These are phyloP conservation scores for Nevesoporus exiguus DNA, from an alignment of 768 basidiomycete species.

Conservation along the genomic window DNA sequence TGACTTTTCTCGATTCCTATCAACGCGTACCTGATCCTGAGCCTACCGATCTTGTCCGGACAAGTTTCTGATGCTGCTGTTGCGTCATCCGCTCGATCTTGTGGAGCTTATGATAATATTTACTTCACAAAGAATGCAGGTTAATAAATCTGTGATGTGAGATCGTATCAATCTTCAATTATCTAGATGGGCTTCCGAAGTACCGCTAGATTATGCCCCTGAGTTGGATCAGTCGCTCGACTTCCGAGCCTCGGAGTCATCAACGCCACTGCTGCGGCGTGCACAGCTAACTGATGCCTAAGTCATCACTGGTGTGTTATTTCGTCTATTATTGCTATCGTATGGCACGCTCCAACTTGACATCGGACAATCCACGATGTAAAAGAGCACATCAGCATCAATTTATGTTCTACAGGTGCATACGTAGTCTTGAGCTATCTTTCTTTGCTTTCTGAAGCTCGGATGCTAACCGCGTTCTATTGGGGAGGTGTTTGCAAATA, in stretches of 20 bases:
- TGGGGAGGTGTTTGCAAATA: too few species aligned
- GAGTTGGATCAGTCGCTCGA: too few species aligned
- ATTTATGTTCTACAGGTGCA: background rate
- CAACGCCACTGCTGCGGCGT: background rate
- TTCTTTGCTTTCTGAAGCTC: background rate
- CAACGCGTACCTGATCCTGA: background rate
- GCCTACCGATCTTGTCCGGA: background rate
- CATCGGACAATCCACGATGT: background rate
- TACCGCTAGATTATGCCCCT: background rate
- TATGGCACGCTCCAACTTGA: background rate
- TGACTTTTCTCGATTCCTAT: background rate
- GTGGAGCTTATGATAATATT: background rate
- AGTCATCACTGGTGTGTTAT: background rate
- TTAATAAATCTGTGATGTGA: background rate
- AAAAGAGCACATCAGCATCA: background rate
- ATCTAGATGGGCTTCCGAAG: background rate
- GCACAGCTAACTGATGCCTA: background rate
- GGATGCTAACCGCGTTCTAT: background rate
- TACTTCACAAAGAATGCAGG: background rate
- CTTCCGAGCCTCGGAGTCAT: background rate
- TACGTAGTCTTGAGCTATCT: background rate
- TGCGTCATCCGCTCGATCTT: background rate
- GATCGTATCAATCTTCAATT: background rate
- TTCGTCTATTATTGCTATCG: background rate
- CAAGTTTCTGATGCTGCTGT: background rate